Evolutionary conservation across 768 basidiomycete genomes (phyloP), one percentile per base, ranked within the genome.

Genomic region (Rhodotorula taiwanensis): DNA sequence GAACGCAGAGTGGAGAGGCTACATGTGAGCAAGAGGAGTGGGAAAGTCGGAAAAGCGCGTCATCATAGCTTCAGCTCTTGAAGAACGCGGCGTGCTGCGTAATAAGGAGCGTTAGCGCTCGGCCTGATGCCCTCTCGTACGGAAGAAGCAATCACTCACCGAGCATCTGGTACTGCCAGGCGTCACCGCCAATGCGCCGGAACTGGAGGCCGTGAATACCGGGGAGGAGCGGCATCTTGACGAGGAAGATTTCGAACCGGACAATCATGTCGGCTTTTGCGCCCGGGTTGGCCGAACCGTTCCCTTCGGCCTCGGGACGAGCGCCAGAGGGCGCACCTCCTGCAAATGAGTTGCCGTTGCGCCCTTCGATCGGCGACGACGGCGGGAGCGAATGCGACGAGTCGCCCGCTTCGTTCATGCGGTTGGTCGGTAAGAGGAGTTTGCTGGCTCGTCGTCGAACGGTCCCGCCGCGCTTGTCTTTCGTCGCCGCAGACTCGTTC

Each of bases 121-220:
- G n/a, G n/a, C 2, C 43, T 52, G 44, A 15, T 4, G 18, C 7
- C n/a, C n/a, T n/a, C n/a, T n/a, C n/a, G n/a, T n/a, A n/a, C 28
- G 36, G 58, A 16, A 41, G 28, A 27, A 7, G 5, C 30, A 21
- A 20, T 1, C 20, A 60, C 69, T 33, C 28, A 72, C 71, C 92
- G 44, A 98, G 81, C 88, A 91, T 91, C 75, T 93, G 90, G 76
- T 98, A 97, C 76, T 95, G 91, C 92, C 92, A 97, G 0, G 87
- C 88, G 69, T 94, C 89, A 2, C 93, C 93, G 31, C 87, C 83
- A 1, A 85, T 82, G 64, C 94, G 81, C 52, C 94, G 84, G 79
- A 97, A 98, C 73, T 98, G 94, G 49, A 98, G 87, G 5, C 94
- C 93, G 76, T 97, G 88, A 18, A 73, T 62, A 25, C 71, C 71